Evolutionary conservation across 257 asterid species (phyloP).

Genomic region (Ocimum tenuiflorum): DNA sequence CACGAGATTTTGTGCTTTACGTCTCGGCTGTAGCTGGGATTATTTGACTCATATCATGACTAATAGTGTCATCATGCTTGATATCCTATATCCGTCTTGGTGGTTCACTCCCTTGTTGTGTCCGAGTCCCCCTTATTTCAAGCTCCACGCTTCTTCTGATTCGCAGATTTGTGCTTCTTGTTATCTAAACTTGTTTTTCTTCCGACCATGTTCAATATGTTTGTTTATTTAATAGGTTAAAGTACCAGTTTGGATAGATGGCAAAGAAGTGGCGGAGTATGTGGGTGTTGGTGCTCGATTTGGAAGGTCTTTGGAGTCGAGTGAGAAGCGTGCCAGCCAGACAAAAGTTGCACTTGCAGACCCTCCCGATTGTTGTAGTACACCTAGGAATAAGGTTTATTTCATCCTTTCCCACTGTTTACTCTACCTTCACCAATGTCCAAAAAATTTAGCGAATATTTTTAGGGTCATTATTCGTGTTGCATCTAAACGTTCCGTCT

Average conservation of each 20-base stretch:
- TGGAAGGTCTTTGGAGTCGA: constrained; percentile 83
- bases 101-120: neutral
- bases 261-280: constrained; percentile 65
- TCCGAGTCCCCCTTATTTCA: neutral
- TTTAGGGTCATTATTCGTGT: no score
- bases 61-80: neutral
- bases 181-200: neutral
- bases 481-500: neutral
- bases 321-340: constrained; percentile 91
- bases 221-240: constrained; percentile 54
- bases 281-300: constrained; percentile 97
- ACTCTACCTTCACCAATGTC: neutral
- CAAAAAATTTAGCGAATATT: no score
- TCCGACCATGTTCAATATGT: neutral
- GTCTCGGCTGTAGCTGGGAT: neutral
- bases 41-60: neutral
- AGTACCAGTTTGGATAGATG: constrained; percentile 79
- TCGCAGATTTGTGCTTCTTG: neutral
- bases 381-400: constrained; percentile 67
- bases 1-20: neutral
- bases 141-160: neutral
- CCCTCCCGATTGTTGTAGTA: constrained; percentile 86
- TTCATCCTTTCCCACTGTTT: neutral
- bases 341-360: constrained; percentile 72
- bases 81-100: neutral